phyloP scores from a whole-genome alignment of 768 basidiomycete genomes.

The Symmetrospora coprosmae region DNA sequence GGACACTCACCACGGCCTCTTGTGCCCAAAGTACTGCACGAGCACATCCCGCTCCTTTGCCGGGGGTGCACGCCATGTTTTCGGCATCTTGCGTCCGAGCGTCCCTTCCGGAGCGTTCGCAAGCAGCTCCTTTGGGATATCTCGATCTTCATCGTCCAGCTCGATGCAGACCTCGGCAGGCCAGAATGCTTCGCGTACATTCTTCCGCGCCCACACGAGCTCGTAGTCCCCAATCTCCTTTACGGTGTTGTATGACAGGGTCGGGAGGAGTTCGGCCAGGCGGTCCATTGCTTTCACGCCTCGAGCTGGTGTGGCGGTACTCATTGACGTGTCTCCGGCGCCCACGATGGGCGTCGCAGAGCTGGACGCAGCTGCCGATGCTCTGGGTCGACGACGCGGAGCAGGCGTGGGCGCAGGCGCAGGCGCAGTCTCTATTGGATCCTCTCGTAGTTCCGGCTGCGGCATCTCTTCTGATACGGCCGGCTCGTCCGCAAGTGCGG shows the following conservation, averaged over 20 bases:
- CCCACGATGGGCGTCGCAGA: not conserved
- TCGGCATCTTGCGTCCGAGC: too few relatives aligned
- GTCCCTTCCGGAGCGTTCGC: not conserved
- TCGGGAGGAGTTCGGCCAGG: not conserved
- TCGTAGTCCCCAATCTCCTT: constrained; percentile 1
- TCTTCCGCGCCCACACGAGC: constrained; percentile 3
- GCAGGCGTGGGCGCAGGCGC: not conserved
- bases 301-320: not conserved
- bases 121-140: not conserved
- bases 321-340: not conserved
- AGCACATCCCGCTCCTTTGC: too few relatives aligned
- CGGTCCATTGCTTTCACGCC: not conserved
- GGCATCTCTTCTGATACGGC: not conserved
- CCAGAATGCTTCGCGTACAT: not conserved
- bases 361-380: not conserved
- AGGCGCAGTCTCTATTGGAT: not conserved
- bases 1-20: too few relatives aligned
- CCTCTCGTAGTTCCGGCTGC: not conserved
- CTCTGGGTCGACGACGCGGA: not conserved
- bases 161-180: constrained; percentile 14
- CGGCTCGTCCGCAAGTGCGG: not conserved
- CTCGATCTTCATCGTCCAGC: not conserved
- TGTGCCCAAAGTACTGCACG: too few relatives aligned
- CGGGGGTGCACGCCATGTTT: too few relatives aligned
- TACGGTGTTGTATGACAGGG: not conserved